Base-by-base conservation (phyloP, 164 flowering plant species). In the Stephania cephalantha region DNA sequence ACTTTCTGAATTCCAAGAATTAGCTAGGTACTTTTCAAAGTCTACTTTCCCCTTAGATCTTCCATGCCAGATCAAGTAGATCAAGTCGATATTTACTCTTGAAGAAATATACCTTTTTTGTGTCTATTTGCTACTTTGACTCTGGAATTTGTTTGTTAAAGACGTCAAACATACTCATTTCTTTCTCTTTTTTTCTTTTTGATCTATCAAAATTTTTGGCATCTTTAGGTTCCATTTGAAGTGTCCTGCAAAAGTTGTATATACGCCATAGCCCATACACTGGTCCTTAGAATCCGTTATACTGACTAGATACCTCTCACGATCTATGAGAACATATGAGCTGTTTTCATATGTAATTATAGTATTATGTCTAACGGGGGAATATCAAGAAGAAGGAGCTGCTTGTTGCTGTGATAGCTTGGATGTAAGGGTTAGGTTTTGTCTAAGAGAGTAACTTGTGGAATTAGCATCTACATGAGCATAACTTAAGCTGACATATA, bases 1-100 rank as follows among this genome's bases (percentile, higher is more conserved):
- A 12, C 80, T 77, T 76, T 83, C 91, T 73, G 99, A 95, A 46
- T 95, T 90, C 77, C 85, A 86, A 64, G 88, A 85, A 68, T 81
- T 95, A 75, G 94, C 99, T 68, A 85, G 88, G 99, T 95, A 85
- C 65, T 77, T 63, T 18, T 65, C 67, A 17, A 44, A 42, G 10
- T 30, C 4, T n/a, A 9, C 20, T 50, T 50, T 45, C 53, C 44
- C 35, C 9, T 25, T 25, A 25, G 25, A 25, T 25, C 25, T 25
- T 25, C 25, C 25, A 25, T 25, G 25, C 25, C 25, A 25, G 25
- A 25, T 25, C 25, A 25, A 25, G 25, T 30, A 30, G 30, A 66
- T 4, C 2, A 68, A 15, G 7, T 61, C 25, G 20, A 6, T 15
- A 61, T n/a, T n/a, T 61, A 61, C 2, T 61, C 66, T 61, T 1